These are phyloP conservation scores for Chytriomyces sp. DNA, from an alignment of 192 early-diverging fungal genomes.

Conservation along the genomic window DNA sequence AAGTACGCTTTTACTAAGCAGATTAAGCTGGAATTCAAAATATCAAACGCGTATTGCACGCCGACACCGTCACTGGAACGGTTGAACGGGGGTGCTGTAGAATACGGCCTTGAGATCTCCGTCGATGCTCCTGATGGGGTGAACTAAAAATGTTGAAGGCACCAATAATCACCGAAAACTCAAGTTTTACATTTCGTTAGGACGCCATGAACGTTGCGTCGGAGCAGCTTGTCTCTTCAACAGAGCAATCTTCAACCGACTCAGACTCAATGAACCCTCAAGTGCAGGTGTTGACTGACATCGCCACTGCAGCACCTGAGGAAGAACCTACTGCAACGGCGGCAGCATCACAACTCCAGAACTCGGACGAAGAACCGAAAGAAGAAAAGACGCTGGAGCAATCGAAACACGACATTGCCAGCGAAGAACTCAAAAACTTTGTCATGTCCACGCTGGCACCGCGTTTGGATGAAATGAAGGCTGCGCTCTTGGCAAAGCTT, in stretches of 20 bases:
- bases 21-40: conserved; percentile 52
- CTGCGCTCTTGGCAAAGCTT: conserved; percentile 42
- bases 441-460: conserved; percentile 40
- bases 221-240: no score
- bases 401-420: conserved; percentile 50
- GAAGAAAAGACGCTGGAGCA: conserved; percentile 20
- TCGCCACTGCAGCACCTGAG: no score
- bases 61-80: neutral
- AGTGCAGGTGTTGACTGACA: no score
- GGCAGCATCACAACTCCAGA: no score
- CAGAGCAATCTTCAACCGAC: no score
- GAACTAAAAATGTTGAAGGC: neutral
- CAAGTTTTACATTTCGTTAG: no score
- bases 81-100: neutral
- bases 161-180: neutral
- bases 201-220: no score
- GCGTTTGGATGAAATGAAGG: conserved; percentile 57
- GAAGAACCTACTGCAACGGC: no score
- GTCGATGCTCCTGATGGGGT: neutral
- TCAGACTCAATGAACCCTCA: no score
- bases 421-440: conserved; percentile 44
- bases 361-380: neutral
- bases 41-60: conserved; percentile 44
- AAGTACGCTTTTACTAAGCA: conserved; percentile 66
- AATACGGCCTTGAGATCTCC: neutral